Evolutionary conservation across 495 filamentous ascomycete genomes (phyloP).

Genomic region (Aspergillus conjunctus): DNA sequence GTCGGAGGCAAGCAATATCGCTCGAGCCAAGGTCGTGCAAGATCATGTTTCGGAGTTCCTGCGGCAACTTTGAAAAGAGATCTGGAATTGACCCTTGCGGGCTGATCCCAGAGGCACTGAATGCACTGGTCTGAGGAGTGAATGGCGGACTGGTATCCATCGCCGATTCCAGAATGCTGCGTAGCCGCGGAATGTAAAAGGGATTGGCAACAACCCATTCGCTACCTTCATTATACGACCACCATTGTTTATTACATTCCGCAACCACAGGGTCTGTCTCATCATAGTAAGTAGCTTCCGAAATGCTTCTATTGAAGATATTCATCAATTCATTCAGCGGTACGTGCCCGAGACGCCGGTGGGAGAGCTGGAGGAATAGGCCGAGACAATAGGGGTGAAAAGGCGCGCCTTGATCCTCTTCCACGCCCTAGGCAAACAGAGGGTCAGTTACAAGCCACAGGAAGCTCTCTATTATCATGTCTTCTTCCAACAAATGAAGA

Average conservation of each 20-base stretch:
- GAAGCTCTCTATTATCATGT: not conserved
- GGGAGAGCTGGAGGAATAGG: not conserved
- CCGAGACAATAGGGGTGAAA: slow-evolving; percentile 9
- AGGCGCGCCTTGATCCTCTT: not conserved
- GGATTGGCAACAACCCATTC: slow-evolving; percentile 7
- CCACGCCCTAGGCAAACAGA: not conserved
- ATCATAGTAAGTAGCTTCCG: not conserved
- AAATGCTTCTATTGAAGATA: not conserved
- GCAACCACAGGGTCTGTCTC: not conserved
- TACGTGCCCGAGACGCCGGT: not conserved
- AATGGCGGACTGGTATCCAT: not conserved
- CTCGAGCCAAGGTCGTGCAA: not conserved
- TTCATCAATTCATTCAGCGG: slow-evolving; percentile 5
- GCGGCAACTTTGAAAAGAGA: not conserved
- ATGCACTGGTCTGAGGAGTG: not conserved
- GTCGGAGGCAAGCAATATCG: slow-evolving; percentile 1
- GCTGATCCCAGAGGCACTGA: not conserved
- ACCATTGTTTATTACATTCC: not conserved
- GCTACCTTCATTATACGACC: not conserved
- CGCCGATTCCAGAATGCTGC: not conserved
- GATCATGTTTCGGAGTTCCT: slow-evolving; percentile 1
- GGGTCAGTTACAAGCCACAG: not conserved
- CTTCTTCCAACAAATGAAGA: not conserved
- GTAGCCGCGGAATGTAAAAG: slow-evolving; percentile 6
- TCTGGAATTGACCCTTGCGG: not conserved